phyloP scores from a whole-genome alignment of 768 basidiomycete species.

The Lanmaoa pseudosensibilis region DNA sequence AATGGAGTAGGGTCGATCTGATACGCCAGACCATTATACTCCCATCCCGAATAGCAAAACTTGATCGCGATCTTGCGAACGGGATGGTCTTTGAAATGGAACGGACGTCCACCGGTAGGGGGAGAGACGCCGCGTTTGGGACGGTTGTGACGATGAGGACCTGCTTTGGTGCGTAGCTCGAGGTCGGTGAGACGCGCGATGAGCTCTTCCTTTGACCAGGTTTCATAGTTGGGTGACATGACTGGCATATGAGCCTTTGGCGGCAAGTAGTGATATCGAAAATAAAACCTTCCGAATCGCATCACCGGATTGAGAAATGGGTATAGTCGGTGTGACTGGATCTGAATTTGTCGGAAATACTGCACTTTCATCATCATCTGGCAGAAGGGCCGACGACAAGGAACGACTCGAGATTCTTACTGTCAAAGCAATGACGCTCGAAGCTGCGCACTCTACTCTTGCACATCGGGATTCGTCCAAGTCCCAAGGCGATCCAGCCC shows the following conservation, averaged over 20 bases:
- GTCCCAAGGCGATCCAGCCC: no score
- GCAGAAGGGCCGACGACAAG: no score
- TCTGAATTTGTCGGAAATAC: no score
- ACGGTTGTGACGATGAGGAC: constrained; percentile 11
- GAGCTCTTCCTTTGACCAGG: constrained; percentile 68
- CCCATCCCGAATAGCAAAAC: constrained; percentile 90
- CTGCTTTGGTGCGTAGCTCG: constrained; percentile 36
- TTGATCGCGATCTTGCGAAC: constrained; percentile 90
- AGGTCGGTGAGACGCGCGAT: constrained; percentile 62
- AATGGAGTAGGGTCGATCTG: constrained; percentile 70
- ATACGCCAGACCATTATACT: constrained; percentile 87
- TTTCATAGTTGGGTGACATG: constrained; percentile 48
- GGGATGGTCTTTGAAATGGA: constrained; percentile 68
- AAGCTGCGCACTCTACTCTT: no score
- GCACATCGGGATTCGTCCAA: no score
- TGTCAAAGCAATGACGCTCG: no score
- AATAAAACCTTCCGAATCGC: constrained; percentile 33
- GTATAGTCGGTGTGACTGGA: no score
- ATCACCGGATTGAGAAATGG: constrained; percentile 23
- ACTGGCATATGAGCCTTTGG: constrained; percentile 29
- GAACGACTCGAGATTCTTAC: no score
- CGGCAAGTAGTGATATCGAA: constrained; percentile 35
- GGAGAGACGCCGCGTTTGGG: constrained; percentile 18
- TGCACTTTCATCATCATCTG: no score
- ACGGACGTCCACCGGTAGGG: constrained; percentile 38